These are phyloP conservation scores for Penicillium fuscoglaucum DNA, from an alignment of 2,329 filamentous ascomycete species.

Conservation along the genomic window DNA sequence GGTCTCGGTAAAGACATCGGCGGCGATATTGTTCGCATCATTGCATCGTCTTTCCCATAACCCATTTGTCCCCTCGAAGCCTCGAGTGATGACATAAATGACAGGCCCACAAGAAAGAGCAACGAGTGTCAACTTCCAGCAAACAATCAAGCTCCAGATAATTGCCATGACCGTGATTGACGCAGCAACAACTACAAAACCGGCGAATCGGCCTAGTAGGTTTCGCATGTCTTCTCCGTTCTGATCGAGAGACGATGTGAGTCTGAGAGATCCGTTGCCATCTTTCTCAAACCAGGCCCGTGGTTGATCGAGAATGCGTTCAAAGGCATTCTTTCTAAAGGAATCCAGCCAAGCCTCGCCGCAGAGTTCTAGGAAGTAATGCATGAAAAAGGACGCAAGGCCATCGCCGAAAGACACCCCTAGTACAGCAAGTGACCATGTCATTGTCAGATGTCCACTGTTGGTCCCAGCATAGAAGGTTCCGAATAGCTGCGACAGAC, in stretches of 20 bases:
- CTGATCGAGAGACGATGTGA: conserved; percentile 73
- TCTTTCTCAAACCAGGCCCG: conserved; percentile 74
- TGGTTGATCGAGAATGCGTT: conserved; percentile 71
- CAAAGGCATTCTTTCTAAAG: conserved; percentile 67
- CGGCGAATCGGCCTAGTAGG: conserved; percentile 74
- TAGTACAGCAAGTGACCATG: conserved; percentile 71
- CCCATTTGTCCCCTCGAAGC: conserved; percentile 64
- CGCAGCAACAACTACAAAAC: conserved; percentile 65
- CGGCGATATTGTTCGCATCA: conserved; percentile 59
- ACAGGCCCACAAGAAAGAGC: conserved; percentile 68
- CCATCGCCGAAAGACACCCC: conserved; percentile 68
- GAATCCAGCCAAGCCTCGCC: conserved; percentile 76
- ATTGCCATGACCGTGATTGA: conserved; percentile 70
- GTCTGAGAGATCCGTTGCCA: conserved; percentile 61
- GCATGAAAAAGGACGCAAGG: conserved; percentile 62
- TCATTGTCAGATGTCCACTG: conserved; percentile 54
- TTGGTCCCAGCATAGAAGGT: conserved; percentile 63
- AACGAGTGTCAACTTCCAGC: conserved; percentile 80
- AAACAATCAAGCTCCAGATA: conserved; percentile 70
- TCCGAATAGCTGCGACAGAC: conserved; percentile 70
- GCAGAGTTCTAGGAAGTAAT: conserved; percentile 69
- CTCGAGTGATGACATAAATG: conserved; percentile 64
- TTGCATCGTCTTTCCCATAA: conserved; percentile 73
- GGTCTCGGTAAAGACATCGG: conserved; percentile 69
- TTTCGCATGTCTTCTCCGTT: conserved; percentile 87